Evolutionary conservation across 192 early-diverging fungal genomes (phyloP), one percentile per base, ranked within the genome.

Genomic region (Lunasporangiospora selenospora): DNA sequence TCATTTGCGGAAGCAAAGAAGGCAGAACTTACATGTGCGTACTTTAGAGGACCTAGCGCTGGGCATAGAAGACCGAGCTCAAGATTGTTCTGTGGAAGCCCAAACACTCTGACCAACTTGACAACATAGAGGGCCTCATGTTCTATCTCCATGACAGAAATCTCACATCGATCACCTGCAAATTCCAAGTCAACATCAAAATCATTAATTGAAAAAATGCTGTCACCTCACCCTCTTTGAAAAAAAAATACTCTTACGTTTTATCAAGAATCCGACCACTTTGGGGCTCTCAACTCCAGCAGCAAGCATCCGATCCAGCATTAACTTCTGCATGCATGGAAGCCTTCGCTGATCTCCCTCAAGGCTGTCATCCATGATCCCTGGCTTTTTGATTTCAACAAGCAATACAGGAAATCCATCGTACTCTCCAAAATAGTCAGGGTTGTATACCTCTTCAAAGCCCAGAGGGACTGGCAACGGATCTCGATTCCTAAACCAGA

Each of bases 351-450:
- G 49, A 19, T 36, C 47, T 27, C 47, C 47, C 12, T 49, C 47
- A 6, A 49, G 15, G 18, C 31, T 29, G 33, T 51, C 49, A 32
- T 51, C 32, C 32, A 36, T 51, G 49, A 16, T 33, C n/a, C 32
- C 30, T 51, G 49, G 30, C 32, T 51, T 51, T 21, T 44, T 51
- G n/a, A 36, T 51, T 21, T 51, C 49, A 19, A 51, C 49, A 32
- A 36, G 6, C 4, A 51, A 4, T 10, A 51, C 8, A 51, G 49
- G 49, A 32, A 51, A 51, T n/a, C 49, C 49, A 19, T 51, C 32
- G 18, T 36, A 51, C 11, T 51, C 49, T 19, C 32, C 49, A 36
- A 51, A 51, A 51, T 51, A 51, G n/a, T 51, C 49, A 19, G 49
- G 49, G 49, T 33, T 36, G 49, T 36, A 36, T 4, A 36, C 32